These are phyloP conservation scores for Trametes polyzona DNA, from an alignment of 1,284 basidiomycete genomes.

Conservation along the genomic window DNA sequence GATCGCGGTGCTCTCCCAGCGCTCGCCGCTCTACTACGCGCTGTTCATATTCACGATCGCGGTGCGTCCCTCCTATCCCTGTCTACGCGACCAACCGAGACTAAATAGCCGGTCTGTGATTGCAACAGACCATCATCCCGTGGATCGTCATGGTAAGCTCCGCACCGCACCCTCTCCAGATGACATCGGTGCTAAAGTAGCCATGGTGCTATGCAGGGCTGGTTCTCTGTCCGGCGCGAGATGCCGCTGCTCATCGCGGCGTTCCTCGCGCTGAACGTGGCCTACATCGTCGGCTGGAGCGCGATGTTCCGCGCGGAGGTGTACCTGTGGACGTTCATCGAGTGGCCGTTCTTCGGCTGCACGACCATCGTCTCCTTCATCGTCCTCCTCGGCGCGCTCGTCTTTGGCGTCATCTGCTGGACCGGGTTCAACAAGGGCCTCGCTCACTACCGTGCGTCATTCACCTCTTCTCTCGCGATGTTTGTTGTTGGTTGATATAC, in stretches of 20 bases:
- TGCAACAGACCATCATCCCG: conserved; percentile 48
- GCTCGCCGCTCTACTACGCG: conserved; percentile 47
- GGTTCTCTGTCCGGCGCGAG: conserved; percentile 55
- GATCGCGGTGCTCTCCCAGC: conserved; percentile 46
- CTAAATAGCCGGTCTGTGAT: background rate
- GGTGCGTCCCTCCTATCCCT: conserved; percentile 37
- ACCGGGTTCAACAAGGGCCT: conserved; percentile 57
- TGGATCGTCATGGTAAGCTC: conserved; percentile 47
- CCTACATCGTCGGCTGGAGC: conserved; percentile 47
- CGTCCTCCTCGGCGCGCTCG: conserved; percentile 47
- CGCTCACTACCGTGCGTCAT: conserved; percentile 46
- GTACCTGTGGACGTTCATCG: conserved; percentile 57
- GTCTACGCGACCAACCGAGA: too few relatives aligned
- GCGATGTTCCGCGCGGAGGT: conserved; percentile 58
- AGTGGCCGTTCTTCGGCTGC: conserved; percentile 59
- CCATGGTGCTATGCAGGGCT: conserved; percentile 45
- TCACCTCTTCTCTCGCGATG: background rate
- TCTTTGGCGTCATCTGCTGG: conserved; percentile 51
- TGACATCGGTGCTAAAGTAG: background rate
- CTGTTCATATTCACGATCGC: conserved; percentile 49
- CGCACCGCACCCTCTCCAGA: background rate
- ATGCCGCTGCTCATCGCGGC: conserved; percentile 43
- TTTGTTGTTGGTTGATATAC: background rate
- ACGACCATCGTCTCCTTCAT: conserved; percentile 51
- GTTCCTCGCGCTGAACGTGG: conserved; percentile 47